Base-by-base conservation (phyloP, 1,139 yeast genomes). In the Zygoascus meyerae region DNA sequence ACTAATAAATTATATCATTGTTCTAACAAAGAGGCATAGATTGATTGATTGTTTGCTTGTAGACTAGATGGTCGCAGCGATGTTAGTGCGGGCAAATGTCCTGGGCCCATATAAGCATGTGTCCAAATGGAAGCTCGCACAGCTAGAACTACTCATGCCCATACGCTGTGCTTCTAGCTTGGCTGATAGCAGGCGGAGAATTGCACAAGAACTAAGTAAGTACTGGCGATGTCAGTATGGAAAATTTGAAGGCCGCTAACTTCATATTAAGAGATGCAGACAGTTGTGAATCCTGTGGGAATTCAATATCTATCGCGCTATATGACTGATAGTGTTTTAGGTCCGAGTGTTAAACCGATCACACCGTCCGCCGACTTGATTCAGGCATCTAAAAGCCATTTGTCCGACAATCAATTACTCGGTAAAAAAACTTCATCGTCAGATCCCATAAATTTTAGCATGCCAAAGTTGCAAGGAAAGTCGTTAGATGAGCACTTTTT, bases 401-500 rank as follows among this genome's bases (percentile, higher is more conserved):
- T 94, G 35, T 60, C 68, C 12, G 70, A 72, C 14, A 84, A 87
- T 60, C 81, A 77, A 1, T 69, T 94, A n/a, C 67, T 85, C 26
- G 95, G 95, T 2, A 90, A 86, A 62, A 78, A 78, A 52, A 87
- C 97, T 1, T 75, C 76, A n/a, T 65, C 79, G 5, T 66, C 74
- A 1, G 74, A 74, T 1, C 89, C 95, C 0, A 77, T 89, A 3
- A 61, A 69, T 14, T 76, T 92, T 43, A 65, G 73, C 1, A 57
- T 89, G 30, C 98, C 99, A 0, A 63, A 66, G 17, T 62, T 92
- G 26, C 78, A 80, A 42, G 98, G 97, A 0, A 56, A 64, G 1
- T 67, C 79, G 4, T 65, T 94, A 10, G 95, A 85, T 60, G 95
- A 87, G 60, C 98, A 94, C 68, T 94, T 94, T 62, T 74, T 79